phyloP scores from a whole-genome alignment of 164 flowering plant species.

The Tinospora cordifolia region DNA sequence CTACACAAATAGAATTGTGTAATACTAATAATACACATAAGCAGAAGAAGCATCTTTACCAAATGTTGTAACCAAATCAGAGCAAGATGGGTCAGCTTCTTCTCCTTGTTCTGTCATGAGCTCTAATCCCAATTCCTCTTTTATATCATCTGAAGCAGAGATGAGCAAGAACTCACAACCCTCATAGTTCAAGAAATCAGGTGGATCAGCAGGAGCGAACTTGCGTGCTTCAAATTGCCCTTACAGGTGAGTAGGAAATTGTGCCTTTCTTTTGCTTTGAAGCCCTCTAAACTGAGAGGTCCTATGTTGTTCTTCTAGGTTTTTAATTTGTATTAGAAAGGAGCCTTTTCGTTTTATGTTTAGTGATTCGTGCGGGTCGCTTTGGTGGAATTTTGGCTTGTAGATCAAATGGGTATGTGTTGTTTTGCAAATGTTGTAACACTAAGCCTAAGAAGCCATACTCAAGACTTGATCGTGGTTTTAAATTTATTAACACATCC shows the following conservation, averaged over 20 bases:
- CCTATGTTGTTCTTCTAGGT: slow-evolving; percentile 34
- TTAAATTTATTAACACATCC: too few relatives aligned
- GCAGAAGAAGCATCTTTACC: slow-evolving; percentile 33
- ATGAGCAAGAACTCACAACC: slow-evolving; percentile 78
- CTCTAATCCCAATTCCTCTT: slow-evolving; percentile 68
- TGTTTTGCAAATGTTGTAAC: too few relatives aligned
- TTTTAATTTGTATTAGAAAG: slow-evolving; percentile 66
- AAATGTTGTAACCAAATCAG: slow-evolving; percentile 39
- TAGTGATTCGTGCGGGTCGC: too few relatives aligned
- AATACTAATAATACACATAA: too few relatives aligned
- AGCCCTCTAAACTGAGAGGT: slow-evolving; percentile 34
- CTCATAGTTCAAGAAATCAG: slow-evolving; percentile 70
- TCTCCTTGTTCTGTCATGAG: slow-evolving; percentile 24
- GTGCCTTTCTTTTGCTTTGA: slow-evolving; percentile 55
- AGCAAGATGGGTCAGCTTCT: slow-evolving; percentile 19
- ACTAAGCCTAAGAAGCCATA: too few relatives aligned
- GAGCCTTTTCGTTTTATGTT: slow-evolving; percentile 57
- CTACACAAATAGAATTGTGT: too few relatives aligned
- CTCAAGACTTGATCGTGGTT: too few relatives aligned
- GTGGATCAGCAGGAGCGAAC: slow-evolving; percentile 53
- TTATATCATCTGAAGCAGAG: slow-evolving; percentile 64
- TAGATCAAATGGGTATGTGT: too few relatives aligned
- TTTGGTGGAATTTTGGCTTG: too few relatives aligned
- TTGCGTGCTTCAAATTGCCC: slow-evolving; percentile 37
- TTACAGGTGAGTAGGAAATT: slow-evolving; percentile 66